Percentiles rank a stretch among this genome's conserved stretches.
These are phyloP conservation scores for Solanum neorickii DNA, from an alignment of 257 asterid genomes.

Conservation along the genomic window DNA sequence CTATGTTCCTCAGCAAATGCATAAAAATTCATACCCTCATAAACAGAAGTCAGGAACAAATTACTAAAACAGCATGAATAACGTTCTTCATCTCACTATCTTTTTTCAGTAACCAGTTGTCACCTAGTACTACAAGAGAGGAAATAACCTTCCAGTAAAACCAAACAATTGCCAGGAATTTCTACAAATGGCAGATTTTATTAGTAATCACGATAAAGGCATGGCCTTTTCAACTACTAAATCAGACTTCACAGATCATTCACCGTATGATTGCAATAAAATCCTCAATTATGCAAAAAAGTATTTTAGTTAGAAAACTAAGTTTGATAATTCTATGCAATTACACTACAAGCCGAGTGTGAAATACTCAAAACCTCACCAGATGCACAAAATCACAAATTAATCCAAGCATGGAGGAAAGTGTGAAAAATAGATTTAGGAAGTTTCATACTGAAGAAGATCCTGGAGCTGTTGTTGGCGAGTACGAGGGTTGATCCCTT, in stretches of 20 bases:
- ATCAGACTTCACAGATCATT: neutral
- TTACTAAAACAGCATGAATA: neutral
- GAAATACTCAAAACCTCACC: neutral
- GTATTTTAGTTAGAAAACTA: neutral
- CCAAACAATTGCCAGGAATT: neutral
- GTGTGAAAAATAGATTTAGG: neutral
- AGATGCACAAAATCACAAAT: neutral
- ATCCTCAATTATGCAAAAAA: neutral
- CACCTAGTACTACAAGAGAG: neutral
- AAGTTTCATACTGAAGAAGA: conserved; percentile 28
- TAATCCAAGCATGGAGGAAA: neutral
- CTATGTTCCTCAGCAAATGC: neutral
- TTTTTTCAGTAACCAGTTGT: neutral
- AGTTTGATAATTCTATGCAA: neutral
- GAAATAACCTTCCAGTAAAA: neutral
- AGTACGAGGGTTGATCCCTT: conserved; percentile 95
- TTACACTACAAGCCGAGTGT: neutral
- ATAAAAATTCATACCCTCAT: neutral
- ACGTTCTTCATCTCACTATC: neutral
- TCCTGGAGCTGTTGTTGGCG: conserved; percentile 89
- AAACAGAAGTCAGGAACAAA: neutral
- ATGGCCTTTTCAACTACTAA: neutral
- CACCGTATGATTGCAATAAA: neutral
- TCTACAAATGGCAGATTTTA: neutral
- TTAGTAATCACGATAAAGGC: neutral